These are phyloP conservation scores for Phalaenopsis aphrodite DNA, from an alignment of 106 monocot genomes.

Conservation along the genomic window DNA sequence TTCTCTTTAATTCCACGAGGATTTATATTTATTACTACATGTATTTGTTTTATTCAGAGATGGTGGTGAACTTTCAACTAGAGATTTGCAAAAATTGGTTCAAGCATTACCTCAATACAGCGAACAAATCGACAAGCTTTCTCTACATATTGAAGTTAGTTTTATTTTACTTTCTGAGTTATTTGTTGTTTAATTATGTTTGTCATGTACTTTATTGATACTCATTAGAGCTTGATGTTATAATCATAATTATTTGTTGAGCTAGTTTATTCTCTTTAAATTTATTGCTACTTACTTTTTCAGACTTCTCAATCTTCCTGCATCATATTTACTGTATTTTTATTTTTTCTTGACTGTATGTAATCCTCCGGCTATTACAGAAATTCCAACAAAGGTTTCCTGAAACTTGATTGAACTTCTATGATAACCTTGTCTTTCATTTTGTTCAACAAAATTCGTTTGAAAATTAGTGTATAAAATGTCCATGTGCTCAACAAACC, in stretches of 20 bases:
- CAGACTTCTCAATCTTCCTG: neutral
- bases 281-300: neutral
- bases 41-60: constrained; percentile 3
- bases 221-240: neutral
- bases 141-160: constrained; percentile 11
- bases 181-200: neutral
- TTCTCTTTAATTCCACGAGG: neutral
- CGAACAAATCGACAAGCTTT: constrained; percentile 13
- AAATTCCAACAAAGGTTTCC: neutral
- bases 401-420: no score
- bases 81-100: constrained; percentile 19
- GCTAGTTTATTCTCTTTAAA: neutral
- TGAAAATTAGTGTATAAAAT: no score
- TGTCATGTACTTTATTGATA: neutral
- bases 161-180: neutral
- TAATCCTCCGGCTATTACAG: neutral
- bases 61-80: constrained; percentile 16
- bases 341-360: neutral
- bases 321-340: neutral
- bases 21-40: neutral
- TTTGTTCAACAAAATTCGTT: no score
- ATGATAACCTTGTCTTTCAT: no score
- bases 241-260: neutral
- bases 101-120: constrained; percentile 15
- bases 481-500: no score